These are phyloP conservation scores for Cyberlindnera xishuangbannaensis DNA, from an alignment of 805 yeast species.

Conservation along the genomic window DNA sequence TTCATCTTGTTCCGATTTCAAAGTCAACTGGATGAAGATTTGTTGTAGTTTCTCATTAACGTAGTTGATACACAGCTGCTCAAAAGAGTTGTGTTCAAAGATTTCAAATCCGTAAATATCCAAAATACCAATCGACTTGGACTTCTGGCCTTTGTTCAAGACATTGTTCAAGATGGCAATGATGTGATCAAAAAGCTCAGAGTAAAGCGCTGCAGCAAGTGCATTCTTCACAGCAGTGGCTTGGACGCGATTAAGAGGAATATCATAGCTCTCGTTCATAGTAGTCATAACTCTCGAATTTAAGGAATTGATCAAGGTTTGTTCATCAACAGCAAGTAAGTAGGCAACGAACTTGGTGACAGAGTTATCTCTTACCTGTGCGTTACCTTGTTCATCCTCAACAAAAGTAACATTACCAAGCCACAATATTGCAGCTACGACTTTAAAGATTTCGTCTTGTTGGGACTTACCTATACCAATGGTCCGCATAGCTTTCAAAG, in stretches of 20 bases:
- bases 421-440: slow-evolving; percentile 86
- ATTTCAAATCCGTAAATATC: slow-evolving; percentile 97
- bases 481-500: slow-evolving; percentile 77
- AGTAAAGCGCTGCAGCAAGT: slow-evolving; percentile 88
- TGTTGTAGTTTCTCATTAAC: slow-evolving; percentile 96
- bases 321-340: slow-evolving; percentile 72
- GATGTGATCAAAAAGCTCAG: slow-evolving; percentile 93
- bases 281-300: slow-evolving; percentile 86
- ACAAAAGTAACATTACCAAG: slow-evolving; percentile 84
- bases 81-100: slow-evolving; percentile 91
- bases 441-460: slow-evolving; percentile 84
- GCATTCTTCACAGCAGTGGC: slow-evolving; percentile 96
- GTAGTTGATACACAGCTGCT: slow-evolving; percentile 91
- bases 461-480: slow-evolving; percentile 81
- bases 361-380: slow-evolving; percentile 73
- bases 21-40: slow-evolving; percentile 89
- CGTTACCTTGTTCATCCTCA: slow-evolving; percentile 84
- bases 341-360: slow-evolving; percentile 96
- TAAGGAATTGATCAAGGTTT: slow-evolving; percentile 57
- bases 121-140: slow-evolving; percentile 82
- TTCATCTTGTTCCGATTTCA: slow-evolving; percentile 97
- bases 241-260: slow-evolving; percentile 85
- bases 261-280: slow-evolving; percentile 85
- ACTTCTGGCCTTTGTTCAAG: slow-evolving; percentile 39
- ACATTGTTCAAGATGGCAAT: slow-evolving; percentile 86